These are phyloP conservation scores for Boletus pseudo-olivaceus DNA, from an alignment of 768 basidiomycete species.

Conservation along the genomic window DNA sequence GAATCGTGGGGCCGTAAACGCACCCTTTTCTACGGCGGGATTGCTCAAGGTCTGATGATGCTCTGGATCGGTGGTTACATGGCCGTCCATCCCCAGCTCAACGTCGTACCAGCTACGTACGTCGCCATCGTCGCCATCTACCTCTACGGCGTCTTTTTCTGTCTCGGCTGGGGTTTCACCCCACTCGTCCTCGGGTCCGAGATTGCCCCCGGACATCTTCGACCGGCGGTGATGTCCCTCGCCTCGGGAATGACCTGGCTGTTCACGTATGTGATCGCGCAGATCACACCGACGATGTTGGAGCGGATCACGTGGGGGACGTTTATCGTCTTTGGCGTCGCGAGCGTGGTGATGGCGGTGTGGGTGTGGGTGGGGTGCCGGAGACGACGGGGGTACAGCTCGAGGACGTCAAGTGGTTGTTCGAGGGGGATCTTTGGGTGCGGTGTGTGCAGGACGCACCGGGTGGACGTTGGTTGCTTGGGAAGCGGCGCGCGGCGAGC, in stretches of 20 bases:
- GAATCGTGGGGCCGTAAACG: conserved; percentile 39
- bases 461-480: conserved; percentile 27
- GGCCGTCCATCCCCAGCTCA: conserved; percentile 27
- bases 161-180: conserved; percentile 33
- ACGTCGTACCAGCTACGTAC: conserved; percentile 30
- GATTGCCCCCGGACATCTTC: conserved; percentile 36
- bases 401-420: conserved; percentile 37
- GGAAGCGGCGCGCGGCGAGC: conserved; percentile 19
- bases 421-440: conserved; percentile 29
- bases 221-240: conserved; percentile 30
- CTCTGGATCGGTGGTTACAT: conserved; percentile 34
- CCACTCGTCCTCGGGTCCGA: conserved; percentile 35
- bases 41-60: conserved; percentile 36
- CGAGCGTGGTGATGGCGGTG: conserved; percentile 27
- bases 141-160: conserved; percentile 35
- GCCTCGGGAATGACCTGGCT: conserved; percentile 34
- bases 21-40: conserved; percentile 34
- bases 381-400: conserved; percentile 40
- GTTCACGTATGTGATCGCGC: conserved; percentile 37
- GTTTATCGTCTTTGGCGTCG: conserved; percentile 32
- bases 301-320: conserved; percentile 27
- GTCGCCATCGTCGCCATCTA: conserved; percentile 36
- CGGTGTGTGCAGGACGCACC: conserved; percentile 34
- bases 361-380: conserved; percentile 37
- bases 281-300: conserved; percentile 38